Percentiles rank a stretch among this genome's conserved stretches.
Conservation (phyloP, 352 stramenopile species). For the Aphanomyces cochlioides region DNA sequence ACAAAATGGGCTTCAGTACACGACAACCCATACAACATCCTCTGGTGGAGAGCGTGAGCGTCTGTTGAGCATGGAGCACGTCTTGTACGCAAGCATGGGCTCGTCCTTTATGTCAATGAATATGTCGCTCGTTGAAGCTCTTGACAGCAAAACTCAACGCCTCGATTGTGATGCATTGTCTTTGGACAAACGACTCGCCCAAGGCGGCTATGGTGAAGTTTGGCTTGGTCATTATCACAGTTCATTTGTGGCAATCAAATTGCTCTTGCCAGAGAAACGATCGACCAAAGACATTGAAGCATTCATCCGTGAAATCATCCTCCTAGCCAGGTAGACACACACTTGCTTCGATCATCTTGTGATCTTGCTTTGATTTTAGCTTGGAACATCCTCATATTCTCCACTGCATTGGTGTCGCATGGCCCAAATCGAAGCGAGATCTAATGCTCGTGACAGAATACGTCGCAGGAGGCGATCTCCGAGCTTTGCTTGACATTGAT, state of each 20-base stretch:
- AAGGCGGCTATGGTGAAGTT: constrained; percentile 54
- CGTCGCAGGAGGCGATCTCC: constrained; percentile 22
- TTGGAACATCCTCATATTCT: constrained; percentile 48
- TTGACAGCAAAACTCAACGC: not conserved
- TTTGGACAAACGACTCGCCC: constrained; percentile 17
- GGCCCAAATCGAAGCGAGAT: constrained; percentile 26
- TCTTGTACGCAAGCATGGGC: constrained; percentile 23
- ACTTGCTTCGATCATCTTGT: not conserved
- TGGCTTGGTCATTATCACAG: constrained; percentile 45
- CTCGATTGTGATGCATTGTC: constrained; percentile 20
- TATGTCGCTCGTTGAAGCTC: not conserved
- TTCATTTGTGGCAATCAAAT: constrained; percentile 48
- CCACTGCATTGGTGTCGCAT: constrained; percentile 19
- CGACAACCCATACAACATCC: not conserved
- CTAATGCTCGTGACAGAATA: constrained; percentile 26
- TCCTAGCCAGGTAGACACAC: constrained; percentile 36
- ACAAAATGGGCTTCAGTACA: not conserved
- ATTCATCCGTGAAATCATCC: constrained; percentile 48
- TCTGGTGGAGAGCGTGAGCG: constrained; percentile 18
- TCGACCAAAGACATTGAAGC: constrained; percentile 40
- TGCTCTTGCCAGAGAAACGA: constrained; percentile 41
- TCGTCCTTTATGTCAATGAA: not conserved
- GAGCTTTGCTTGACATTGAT: constrained; percentile 35
- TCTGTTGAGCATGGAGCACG: constrained; percentile 17
- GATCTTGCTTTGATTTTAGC: not conserved